Percentiles rank a stretch among this genome's conserved stretches.
These are phyloP conservation scores for Fusarium falciforme DNA, from an alignment of 2,329 filamentous ascomycete species.

Conservation along the genomic window DNA sequence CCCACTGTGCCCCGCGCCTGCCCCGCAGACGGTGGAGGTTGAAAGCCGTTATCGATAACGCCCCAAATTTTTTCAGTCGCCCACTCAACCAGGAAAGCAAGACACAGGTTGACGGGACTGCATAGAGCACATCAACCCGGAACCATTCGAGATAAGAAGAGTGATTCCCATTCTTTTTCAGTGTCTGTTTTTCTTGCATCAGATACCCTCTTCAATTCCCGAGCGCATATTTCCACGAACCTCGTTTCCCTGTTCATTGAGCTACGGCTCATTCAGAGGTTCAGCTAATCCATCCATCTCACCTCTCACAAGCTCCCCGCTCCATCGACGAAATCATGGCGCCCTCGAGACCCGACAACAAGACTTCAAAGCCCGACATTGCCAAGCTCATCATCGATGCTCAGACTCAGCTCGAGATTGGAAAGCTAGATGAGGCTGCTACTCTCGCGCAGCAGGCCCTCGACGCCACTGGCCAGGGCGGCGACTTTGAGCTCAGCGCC, in stretches of 20 bases:
- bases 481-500: constrained; percentile 70
- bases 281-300: neutral
- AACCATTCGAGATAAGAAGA: constrained; percentile 14
- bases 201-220: neutral
- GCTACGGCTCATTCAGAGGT: neutral
- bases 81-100: constrained; percentile 24
- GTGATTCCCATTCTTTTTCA: constrained; percentile 7
- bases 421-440: constrained; percentile 55
- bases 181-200: neutral
- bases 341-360: constrained; percentile 53
- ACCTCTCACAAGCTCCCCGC: constrained; percentile 14
- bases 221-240: neutral
- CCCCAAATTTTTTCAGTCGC: constrained; percentile 45
- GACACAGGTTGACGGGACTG: neutral
- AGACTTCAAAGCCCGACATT: constrained; percentile 50
- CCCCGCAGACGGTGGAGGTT: constrained; percentile 39
- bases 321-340: constrained; percentile 49
- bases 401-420: constrained; percentile 55
- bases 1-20: constrained; percentile 33
- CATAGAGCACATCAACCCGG: neutral
- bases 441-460: constrained; percentile 57
- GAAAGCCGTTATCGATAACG: constrained; percentile 47
- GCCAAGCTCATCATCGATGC: constrained; percentile 52
- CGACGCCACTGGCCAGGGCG: constrained; percentile 55
- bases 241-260: neutral